Base-by-base conservation (phyloP, 495 filamentous ascomycete species). In the Penicillium waksmanii region DNA sequence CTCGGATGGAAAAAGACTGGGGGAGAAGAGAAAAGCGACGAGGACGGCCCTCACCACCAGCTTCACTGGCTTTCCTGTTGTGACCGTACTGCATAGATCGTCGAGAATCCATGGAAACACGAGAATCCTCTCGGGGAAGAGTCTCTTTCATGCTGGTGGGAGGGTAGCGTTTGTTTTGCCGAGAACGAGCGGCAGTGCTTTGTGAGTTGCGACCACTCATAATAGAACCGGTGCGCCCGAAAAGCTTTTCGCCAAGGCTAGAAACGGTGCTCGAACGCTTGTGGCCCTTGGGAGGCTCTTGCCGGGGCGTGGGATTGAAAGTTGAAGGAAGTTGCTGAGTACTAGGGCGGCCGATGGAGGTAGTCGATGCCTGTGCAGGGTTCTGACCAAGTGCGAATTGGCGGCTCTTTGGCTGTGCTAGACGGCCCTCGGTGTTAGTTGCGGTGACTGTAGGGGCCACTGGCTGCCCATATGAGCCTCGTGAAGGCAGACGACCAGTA, bases 181-280 rank as follows among this genome's bases (percentile, higher is more conserved):
- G 79, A 49, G 73, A 60, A 11, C 65, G 70, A 57, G 77, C 54
- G 6, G 68, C 62, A 51, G 69, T 73, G 2, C 65, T 42, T 55
- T 83, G 81, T 1, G 75, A 79, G 34, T 75, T 74, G 50, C 77
- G 79, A 44, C 75, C 82, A 17, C 89, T 87, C 69, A 96, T 92
- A 38, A 96, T 79, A 7, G 90, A 94, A 15, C 86, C 87, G 56
- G 87, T 89, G 38, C 93, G 86, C 56, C 89, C 85, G 72, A 96
- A 90, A 13, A 96, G 74, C 70, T 88, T 91, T 64, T 89, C 89
- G 27, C 86, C 78, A 56, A 93, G 84, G 57, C 91, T 88, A 36
- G 91, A 88, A 64, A 97, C 86, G 4, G 93, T 97, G 72, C 87
- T 96, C 2, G 93, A 96, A 61, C 93, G 82, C 74, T 92, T 93